Percentiles rank a stretch among this genome's conserved stretches.
Evolutionary conservation across 2,329 filamentous ascomycete genomes (phyloP).

Genomic region (Colletotrichum nymphaeae): DNA sequence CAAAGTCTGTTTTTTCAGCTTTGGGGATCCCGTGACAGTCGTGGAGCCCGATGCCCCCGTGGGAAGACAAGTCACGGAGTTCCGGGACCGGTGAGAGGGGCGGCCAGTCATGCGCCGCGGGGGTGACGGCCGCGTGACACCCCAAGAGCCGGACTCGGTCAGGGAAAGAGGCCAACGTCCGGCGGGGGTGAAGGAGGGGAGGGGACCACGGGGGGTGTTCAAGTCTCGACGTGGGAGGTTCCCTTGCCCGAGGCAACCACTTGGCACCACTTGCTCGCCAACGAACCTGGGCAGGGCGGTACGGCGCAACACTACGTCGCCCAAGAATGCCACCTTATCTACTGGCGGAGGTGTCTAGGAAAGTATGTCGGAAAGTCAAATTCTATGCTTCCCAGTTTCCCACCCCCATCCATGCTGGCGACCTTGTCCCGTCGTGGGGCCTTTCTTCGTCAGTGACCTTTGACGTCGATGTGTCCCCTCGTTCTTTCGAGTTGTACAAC

Average conservation of each 20-base stretch:
- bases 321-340: constrained; percentile 3
- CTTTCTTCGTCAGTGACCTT: background rate
- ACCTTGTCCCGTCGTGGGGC: background rate
- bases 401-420: background rate
- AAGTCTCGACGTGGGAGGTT: background rate
- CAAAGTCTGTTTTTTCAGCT: background rate
- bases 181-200: background rate
- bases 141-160: constrained; percentile 31
- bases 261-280: constrained; percentile 5
- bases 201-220: background rate
- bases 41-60: constrained; percentile 1
- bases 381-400: background rate
- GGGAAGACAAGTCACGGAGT: constrained; percentile 18
- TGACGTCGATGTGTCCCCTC: background rate
- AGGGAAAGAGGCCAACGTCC: constrained; percentile 4
- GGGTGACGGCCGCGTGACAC: constrained; percentile 30
- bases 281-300: background rate
- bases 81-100: constrained; percentile 33
- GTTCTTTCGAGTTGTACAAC: background rate
- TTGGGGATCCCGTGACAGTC: constrained; percentile 19
- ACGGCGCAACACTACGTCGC: background rate
- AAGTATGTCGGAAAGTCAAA: constrained; percentile 23
- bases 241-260: background rate
- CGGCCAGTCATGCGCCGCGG: constrained; percentile 34
- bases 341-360: constrained; percentile 9